Base-by-base conservation (phyloP, 1,139 yeast genomes). In the Geotrichum klebahnii region DNA sequence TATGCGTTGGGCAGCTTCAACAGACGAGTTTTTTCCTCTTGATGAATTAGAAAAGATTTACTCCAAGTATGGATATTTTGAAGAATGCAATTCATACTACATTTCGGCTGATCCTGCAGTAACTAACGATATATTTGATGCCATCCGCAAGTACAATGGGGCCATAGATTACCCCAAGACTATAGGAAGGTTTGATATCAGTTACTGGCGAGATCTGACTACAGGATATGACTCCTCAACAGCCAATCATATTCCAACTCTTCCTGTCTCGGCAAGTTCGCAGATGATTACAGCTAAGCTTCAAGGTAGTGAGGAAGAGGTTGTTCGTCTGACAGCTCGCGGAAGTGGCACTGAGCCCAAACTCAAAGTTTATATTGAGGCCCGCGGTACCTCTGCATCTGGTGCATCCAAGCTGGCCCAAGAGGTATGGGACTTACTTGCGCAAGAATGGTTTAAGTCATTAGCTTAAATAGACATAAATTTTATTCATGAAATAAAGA, bases 311-410 rank as follows among this genome's bases (percentile, higher is more conserved):
- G 46, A 59, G 16, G 59, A 55, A 2, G 77, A 71, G 34, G 56
- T 58, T 19, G 80, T 88, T 1, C 71, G 96, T 38, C 83, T 90
- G 64, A 90, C 97, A 0, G 81, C 87, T 46, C 75, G 98, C 46
- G 97, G 97, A 0, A 87, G 96, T 3, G 98, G 98, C 8, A 92
- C 98, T 0, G 98, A 92, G 64, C 97, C 97, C 2, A 92, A 92
- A 63, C 72, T 92, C 55, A 92, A 92, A 66, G 87, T 90, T 0
- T 92, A 92, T 67, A 82, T 92, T 39, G 97, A 92, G 64, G 95
- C 95, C 0, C 68, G 67, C 36, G 76, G 86, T 0, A 53, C 57
- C 0, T 59, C 64, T 9, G 83, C 76, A 43, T 62, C 58, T 1
- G 60, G 64, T 4, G 87, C 96, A 0, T 39, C 53, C 17, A 55